Percentiles rank a stretch among this genome's conserved stretches.
Evolutionary conservation across 2,329 filamentous ascomycete genomes (phyloP).

Genomic region (Fusarium miscanthi): DNA sequence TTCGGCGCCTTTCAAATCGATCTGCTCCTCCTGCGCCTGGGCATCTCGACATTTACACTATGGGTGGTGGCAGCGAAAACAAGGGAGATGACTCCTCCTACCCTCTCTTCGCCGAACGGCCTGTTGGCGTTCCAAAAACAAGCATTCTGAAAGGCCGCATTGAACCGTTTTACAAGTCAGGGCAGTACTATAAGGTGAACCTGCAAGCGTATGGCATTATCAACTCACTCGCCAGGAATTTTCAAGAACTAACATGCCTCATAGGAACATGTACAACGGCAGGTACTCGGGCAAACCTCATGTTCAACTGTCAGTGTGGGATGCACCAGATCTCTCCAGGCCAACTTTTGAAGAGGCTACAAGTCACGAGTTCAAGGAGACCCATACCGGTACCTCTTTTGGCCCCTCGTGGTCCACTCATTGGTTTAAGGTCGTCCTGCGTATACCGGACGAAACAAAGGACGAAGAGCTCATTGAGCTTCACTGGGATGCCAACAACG

Average conservation of each 20-base stretch:
- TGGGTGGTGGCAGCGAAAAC: constrained; percentile 62
- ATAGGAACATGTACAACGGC: constrained; percentile 54
- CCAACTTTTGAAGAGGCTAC: constrained; percentile 88
- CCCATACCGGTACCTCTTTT: constrained; percentile 81
- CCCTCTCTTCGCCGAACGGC: constrained; percentile 62
- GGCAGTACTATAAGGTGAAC: constrained; percentile 82
- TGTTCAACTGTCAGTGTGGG: constrained; percentile 88
- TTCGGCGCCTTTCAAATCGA: constrained; percentile 50
- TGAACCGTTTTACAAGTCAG: constrained; percentile 79
- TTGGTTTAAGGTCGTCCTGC: constrained; percentile 90
- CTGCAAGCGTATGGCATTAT: constrained; percentile 71
- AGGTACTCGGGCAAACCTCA: constrained; percentile 73
- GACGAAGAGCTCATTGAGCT: constrained; percentile 89
- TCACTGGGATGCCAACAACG: constrained; percentile 95
- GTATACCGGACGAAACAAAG: constrained; percentile 76
- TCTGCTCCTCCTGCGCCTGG: constrained; percentile 53
- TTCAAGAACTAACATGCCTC: constrained; percentile 16
- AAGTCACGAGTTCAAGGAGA: constrained; percentile 78
- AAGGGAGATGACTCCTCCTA: constrained; percentile 61
- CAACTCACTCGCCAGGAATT: neutral
- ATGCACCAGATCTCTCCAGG: constrained; percentile 80
- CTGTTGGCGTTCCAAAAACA: constrained; percentile 82
- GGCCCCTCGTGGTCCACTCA: constrained; percentile 98
- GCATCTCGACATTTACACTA: constrained; percentile 51
- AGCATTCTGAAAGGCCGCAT: constrained; percentile 88